phyloP scores from a whole-genome alignment of 2,329 filamentous ascomycete genomes.

The Apiospora koreana region DNA sequence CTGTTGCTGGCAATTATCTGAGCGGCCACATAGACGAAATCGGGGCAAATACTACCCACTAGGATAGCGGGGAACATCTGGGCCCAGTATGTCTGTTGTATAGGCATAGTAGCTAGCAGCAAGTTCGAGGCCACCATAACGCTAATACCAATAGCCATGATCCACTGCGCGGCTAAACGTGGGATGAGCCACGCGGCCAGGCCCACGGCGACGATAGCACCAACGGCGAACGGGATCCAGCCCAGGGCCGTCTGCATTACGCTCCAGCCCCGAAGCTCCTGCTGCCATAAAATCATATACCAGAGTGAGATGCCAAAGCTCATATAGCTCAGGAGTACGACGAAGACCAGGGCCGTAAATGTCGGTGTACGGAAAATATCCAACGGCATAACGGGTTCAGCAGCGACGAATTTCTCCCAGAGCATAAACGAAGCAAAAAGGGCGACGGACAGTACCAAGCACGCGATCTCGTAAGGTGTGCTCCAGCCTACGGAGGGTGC shows the following conservation, averaged over 20 bases:
- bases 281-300: slow-evolving; percentile 48
- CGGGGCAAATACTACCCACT: slow-evolving; percentile 29
- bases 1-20: slow-evolving; percentile 56
- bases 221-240: slow-evolving; percentile 42
- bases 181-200: slow-evolving; percentile 37
- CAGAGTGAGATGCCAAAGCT: slow-evolving; percentile 47
- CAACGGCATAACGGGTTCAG: slow-evolving; percentile 46
- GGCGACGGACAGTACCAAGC: slow-evolving; percentile 37
- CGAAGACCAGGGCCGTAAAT: slow-evolving; percentile 43
- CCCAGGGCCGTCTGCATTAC: slow-evolving; percentile 40
- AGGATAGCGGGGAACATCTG: too few relatives aligned
- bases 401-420: slow-evolving; percentile 43
- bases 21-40: slow-evolving; percentile 30
- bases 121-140: slow-evolving; percentile 29
- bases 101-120: too few relatives aligned
- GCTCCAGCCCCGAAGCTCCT: slow-evolving; percentile 40
- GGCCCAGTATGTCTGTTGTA: too few relatives aligned
- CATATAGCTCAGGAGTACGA: slow-evolving; percentile 49
- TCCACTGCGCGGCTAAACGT: slow-evolving; percentile 35
- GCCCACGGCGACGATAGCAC: slow-evolving; percentile 14
- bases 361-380: slow-evolving; percentile 45
- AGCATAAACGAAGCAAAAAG: slow-evolving; percentile 34
- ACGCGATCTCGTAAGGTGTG: slow-evolving; percentile 40
- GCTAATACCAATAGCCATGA: slow-evolving; percentile 34
- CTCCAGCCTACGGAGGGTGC: slow-evolving; percentile 48